Conservation (phyloP, 805 yeast genomes). For the Aciculoconidium aculeatum region DNA sequence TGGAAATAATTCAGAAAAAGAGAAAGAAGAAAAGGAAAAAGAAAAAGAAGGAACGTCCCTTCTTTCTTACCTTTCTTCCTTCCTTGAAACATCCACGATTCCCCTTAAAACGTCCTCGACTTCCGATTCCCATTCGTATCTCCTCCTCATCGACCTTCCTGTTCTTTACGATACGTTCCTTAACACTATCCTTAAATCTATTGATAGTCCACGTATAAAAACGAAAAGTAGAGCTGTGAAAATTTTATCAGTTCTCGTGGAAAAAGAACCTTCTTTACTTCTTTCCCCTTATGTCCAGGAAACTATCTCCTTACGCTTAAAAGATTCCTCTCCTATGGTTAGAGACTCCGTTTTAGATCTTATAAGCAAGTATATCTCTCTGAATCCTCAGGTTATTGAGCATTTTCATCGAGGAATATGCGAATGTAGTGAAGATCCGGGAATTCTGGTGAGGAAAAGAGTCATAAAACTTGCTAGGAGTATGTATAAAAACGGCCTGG, state of each 20-base stretch:
- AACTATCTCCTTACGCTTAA: constrained; percentile 46
- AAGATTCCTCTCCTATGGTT: constrained; percentile 63
- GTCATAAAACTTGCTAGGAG: constrained; percentile 47
- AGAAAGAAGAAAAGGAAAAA: too few species aligned
- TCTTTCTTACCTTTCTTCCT: too few species aligned
- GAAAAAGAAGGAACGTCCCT: too few species aligned
- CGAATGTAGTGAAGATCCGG: constrained; percentile 49
- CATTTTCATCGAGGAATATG: constrained; percentile 47
- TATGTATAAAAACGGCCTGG: constrained; percentile 35
- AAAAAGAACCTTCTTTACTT: constrained; percentile 47
- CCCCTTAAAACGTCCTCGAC: too few species aligned
- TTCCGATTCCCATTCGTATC: too few species aligned
- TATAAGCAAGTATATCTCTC: constrained; percentile 41
- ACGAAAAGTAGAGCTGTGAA: constrained; percentile 54
- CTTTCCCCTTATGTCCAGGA: constrained; percentile 44
- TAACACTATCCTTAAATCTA: constrained; percentile 34
- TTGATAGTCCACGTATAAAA: constrained; percentile 28
- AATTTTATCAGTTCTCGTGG: constrained; percentile 50
- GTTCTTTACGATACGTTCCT: constrained; percentile 49
- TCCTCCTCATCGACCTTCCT: too few species aligned
- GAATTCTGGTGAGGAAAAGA: constrained; percentile 59
- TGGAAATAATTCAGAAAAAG: too few species aligned
- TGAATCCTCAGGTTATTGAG: constrained; percentile 39
- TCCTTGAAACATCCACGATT: too few species aligned
- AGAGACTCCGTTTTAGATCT: constrained; percentile 73